phyloP scores from a whole-genome alignment of 2,329 filamentous ascomycete species.

The Setomelanomma holmii region DNA sequence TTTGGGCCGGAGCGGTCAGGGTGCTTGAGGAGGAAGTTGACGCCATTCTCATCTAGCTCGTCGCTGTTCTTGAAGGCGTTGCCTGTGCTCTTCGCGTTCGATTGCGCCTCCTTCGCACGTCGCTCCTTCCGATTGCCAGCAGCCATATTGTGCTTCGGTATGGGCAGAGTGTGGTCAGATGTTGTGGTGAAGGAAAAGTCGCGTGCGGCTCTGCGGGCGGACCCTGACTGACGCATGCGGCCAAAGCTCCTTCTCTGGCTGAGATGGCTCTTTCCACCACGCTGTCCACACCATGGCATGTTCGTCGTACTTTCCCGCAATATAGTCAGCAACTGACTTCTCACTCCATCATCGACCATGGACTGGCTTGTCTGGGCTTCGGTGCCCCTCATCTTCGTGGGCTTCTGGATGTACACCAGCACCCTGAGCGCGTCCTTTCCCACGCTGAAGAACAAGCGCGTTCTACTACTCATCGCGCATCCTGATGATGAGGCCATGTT shows the following conservation, averaged over 20 bases:
- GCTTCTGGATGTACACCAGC: constrained; percentile 57
- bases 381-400: constrained; percentile 52
- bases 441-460: constrained; percentile 78
- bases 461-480: constrained; percentile 93
- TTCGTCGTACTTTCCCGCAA: not conserved
- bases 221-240: constrained; percentile 21
- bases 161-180: constrained; percentile 3
- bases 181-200: constrained; percentile 16
- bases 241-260: constrained; percentile 18
- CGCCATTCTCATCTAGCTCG: constrained; percentile 52
- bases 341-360: constrained; percentile 38
- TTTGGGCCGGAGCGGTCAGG: constrained; percentile 69
- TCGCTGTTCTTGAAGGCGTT: constrained; percentile 47
- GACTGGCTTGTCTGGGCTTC: constrained; percentile 49
- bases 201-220: constrained; percentile 28
- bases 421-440: constrained; percentile 63
- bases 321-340: not conserved
- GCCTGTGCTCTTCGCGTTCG: constrained; percentile 27
- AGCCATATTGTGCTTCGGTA: constrained; percentile 27
- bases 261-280: constrained; percentile 4
- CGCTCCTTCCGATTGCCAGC: constrained; percentile 55
- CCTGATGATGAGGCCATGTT: constrained; percentile 99
- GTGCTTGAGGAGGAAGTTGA: constrained; percentile 69
- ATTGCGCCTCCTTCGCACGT: constrained; percentile 46
- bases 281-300: not conserved